Evolutionary conservation across 495 filamentous ascomycete species (phyloP).

Genomic region (Penicillium longicatenatum): DNA sequence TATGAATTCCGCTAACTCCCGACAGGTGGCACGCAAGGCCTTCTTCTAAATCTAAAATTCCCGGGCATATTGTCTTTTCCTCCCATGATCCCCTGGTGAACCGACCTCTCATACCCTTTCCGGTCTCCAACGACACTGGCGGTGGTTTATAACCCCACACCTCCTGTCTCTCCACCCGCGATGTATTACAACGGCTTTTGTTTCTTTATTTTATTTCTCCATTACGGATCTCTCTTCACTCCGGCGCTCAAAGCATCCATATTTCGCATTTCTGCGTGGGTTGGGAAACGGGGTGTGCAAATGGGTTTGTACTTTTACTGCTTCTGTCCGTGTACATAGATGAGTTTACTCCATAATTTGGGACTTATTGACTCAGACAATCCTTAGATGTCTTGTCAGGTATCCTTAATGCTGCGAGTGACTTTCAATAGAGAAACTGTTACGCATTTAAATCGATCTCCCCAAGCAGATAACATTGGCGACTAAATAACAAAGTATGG

Average conservation of each 20-base stretch:
- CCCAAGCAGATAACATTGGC: background rate
- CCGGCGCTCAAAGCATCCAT: slow-evolving; percentile 52
- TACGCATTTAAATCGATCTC: slow-evolving; percentile 5
- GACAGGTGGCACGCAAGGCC: slow-evolving; percentile 59
- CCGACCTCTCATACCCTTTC: slow-evolving; percentile 33
- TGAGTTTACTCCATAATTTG: slow-evolving; percentile 42
- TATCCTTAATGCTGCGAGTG: slow-evolving; percentile 39
- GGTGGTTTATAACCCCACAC: slow-evolving; percentile 26
- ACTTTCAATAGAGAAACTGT: slow-evolving; percentile 34
- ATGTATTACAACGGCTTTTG: slow-evolving; percentile 49
- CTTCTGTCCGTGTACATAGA: slow-evolving; percentile 51
- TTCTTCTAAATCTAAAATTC: slow-evolving; percentile 46
- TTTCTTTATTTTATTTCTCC: slow-evolving; percentile 18
- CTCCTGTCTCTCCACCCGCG: slow-evolving; percentile 33
- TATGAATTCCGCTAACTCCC: slow-evolving; percentile 30
- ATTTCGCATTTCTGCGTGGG: slow-evolving; percentile 49
- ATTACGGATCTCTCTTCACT: slow-evolving; percentile 49
- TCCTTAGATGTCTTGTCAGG: slow-evolving; percentile 29
- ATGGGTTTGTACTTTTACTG: slow-evolving; percentile 45
- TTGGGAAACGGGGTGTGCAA: slow-evolving; percentile 48
- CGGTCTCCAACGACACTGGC: slow-evolving; percentile 34
- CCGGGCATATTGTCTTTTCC: slow-evolving; percentile 23
- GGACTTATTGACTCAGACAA: slow-evolving; percentile 35
- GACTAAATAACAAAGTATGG: background rate
- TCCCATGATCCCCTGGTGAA: slow-evolving; percentile 16